Base-by-base conservation (phyloP, 305 asterid species). In the Solanum hybrid region DNA sequence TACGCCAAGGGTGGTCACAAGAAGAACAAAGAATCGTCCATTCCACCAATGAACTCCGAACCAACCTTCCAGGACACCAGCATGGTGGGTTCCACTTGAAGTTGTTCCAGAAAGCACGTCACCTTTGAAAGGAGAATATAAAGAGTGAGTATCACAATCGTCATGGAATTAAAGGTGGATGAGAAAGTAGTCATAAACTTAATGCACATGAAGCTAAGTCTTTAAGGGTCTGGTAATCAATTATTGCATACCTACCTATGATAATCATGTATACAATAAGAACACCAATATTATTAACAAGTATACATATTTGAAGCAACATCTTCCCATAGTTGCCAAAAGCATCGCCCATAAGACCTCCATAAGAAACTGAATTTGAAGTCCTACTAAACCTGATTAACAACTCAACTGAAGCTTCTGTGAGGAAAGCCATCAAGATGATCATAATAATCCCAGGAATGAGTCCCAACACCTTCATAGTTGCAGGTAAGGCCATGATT, bases 31-130 rank as follows among this genome's bases (percentile, higher is more conserved):
- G 90, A 94, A 94, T 81, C 99, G 94, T 67, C 98, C 96, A 89
- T 94, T 98, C 98, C 98, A 98, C 99, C 99, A 98, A 28, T 93
- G 96, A 89, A 26, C 94, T 86, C 99, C 99, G 81, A 96, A 98
- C 99, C 99, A 97, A 37, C 97, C 96, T 95, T 97, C 99, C 84
- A 97, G 90, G 80, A 98, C 99, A 92, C 99, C 99, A 67, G 98
- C 93, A 92, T 98, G 99, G 92, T 97, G 99, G 92, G 92, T 89
- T 74, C 98, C 99, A 80, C 86, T 94, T 31, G 98, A 93, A n/a
- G 98, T 92, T 83, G 99, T 94, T 93, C 99, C 99, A 89, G 99
- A 96, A 90, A 98, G 98, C 92, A 98, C 99, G 82, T 98, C 99
- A 92, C 99, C 99, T 96, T 89, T 73, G 92, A 88, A 89, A 88